Evolutionary conservation across 192 early-diverging fungal species (phyloP).

Genomic region (Coemansia sp.): DNA sequence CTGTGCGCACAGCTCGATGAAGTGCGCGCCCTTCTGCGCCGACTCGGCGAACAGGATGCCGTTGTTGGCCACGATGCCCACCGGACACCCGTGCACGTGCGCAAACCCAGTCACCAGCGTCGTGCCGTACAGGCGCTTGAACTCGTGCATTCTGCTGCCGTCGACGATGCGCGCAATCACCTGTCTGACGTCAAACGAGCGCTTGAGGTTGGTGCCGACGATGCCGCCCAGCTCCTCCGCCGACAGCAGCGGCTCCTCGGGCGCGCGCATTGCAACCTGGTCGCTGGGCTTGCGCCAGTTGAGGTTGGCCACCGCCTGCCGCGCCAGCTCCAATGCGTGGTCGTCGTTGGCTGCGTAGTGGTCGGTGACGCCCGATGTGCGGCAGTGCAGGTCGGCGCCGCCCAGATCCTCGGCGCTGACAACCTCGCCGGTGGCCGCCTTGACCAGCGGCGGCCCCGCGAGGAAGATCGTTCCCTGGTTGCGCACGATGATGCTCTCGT

Average conservation of each 20-base stretch:
- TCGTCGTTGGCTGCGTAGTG: slow-evolving; percentile 85
- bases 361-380: slow-evolving; percentile 93
- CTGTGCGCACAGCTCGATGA: slow-evolving; percentile 89
- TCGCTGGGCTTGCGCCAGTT: slow-evolving; percentile 68
- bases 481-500: slow-evolving; percentile 94
- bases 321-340: slow-evolving; percentile 82
- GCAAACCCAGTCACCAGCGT: slow-evolving; percentile 91
- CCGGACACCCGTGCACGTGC: slow-evolving; percentile 83
- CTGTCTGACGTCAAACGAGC: slow-evolving; percentile 85
- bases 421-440: slow-evolving; percentile 94
- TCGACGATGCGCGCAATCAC: slow-evolving; percentile 96
- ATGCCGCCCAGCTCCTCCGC: slow-evolving; percentile 88
- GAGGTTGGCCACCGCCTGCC: slow-evolving; percentile 82
- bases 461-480: slow-evolving; percentile 97
- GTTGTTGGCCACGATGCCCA: slow-evolving; percentile 95
- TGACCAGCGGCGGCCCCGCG: slow-evolving; percentile 93
- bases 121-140: slow-evolving; percentile 90
- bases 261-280: slow-evolving; percentile 52
- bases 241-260: slow-evolving; percentile 80
- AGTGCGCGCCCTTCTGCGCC: slow-evolving; percentile 94
- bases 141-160: slow-evolving; percentile 86
- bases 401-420: slow-evolving; percentile 92
- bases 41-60: slow-evolving; percentile 94
- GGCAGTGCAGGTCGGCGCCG: slow-evolving; percentile 93
- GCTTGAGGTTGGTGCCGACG: slow-evolving; percentile 87